These are phyloP conservation scores for Botrytis deweyae DNA, from an alignment of 2,329 filamentous ascomycete genomes.

Conservation along the genomic window DNA sequence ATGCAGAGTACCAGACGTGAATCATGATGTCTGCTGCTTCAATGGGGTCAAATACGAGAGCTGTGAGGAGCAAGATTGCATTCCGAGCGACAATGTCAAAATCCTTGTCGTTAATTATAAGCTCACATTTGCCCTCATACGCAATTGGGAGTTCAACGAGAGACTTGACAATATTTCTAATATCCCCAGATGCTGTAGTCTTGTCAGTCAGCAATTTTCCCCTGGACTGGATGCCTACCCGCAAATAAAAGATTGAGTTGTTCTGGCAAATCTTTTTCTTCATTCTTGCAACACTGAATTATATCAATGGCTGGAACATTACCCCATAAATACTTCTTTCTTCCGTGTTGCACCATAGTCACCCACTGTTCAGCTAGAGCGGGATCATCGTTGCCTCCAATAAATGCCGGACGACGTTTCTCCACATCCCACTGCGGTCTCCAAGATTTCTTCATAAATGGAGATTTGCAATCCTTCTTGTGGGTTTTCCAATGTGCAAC, in stretches of 20 bases:
- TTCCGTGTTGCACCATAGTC: neutral
- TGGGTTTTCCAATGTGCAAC: conserved; percentile 5
- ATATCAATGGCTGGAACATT: conserved; percentile 20
- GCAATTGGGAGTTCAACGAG: neutral
- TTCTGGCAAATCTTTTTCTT: neutral
- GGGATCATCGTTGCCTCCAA: neutral
- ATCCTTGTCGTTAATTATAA: conserved; percentile 31
- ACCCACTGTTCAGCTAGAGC: neutral
- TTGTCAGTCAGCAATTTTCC: neutral
- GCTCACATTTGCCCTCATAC: conserved; percentile 40
- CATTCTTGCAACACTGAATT: neutral
- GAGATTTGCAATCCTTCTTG: conserved; percentile 18
- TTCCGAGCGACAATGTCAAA: conserved; percentile 24
- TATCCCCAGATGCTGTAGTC: conserved; percentile 42
- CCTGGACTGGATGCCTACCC: neutral
- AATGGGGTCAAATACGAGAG: neutral
- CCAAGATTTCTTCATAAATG: conserved; percentile 13
- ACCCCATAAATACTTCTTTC: conserved; percentile 17
- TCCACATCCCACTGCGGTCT: conserved; percentile 6
- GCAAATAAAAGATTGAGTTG: conserved; percentile 14
- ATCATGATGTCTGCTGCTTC: conserved; percentile 17
- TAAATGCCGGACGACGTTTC: conserved; percentile 31
- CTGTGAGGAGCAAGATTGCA: conserved; percentile 12
- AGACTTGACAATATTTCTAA: conserved; percentile 45
- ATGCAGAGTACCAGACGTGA: conserved; percentile 19